These are phyloP conservation scores for Malassezia restricta DNA, from an alignment of 1,284 basidiomycete genomes.

Conservation along the genomic window DNA sequence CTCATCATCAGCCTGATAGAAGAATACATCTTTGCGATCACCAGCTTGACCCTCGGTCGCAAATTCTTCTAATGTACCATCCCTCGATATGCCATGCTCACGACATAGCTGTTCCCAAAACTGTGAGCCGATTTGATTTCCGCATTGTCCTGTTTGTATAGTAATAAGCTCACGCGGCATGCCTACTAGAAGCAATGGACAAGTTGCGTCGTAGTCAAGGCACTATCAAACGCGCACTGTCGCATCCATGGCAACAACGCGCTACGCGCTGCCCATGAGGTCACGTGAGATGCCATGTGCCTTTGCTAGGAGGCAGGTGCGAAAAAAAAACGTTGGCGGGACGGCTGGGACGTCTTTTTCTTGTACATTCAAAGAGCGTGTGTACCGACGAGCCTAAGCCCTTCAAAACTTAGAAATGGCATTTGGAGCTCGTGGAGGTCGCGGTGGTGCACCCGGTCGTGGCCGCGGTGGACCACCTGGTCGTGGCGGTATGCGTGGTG, in stretches of 20 bases:
- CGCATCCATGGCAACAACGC: not conserved
- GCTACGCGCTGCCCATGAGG: constrained; percentile 5
- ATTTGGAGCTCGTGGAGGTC: constrained; percentile 26
- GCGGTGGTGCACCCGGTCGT: constrained; percentile 29
- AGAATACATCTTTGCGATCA: constrained; percentile 97
- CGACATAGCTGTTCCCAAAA: constrained; percentile 46
- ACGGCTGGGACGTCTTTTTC: not conserved
- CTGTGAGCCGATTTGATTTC: constrained; percentile 44
- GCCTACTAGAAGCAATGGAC: not conserved
- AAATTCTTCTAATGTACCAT: constrained; percentile 43
- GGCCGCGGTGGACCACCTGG: constrained; percentile 33
- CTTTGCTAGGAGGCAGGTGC: not conserved
- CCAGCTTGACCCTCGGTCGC: constrained; percentile 37
- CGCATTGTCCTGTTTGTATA: constrained; percentile 44
- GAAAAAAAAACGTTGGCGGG: constrained; percentile 7
- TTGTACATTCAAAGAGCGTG: not conserved
- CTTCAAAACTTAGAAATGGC: constrained; percentile 2
- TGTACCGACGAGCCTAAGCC: not conserved
- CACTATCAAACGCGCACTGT: too few relatives aligned
- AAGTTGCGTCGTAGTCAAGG: not conserved
- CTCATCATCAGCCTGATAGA: constrained; percentile 99
- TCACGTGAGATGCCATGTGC: constrained; percentile 16
- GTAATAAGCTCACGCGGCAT: constrained; percentile 45
- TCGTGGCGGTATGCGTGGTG: constrained; percentile 29
- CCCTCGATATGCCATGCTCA: constrained; percentile 42